Evolutionary conservation across 306 rosid genomes (phyloP).

Genomic region (Alnus rubra): DNA sequence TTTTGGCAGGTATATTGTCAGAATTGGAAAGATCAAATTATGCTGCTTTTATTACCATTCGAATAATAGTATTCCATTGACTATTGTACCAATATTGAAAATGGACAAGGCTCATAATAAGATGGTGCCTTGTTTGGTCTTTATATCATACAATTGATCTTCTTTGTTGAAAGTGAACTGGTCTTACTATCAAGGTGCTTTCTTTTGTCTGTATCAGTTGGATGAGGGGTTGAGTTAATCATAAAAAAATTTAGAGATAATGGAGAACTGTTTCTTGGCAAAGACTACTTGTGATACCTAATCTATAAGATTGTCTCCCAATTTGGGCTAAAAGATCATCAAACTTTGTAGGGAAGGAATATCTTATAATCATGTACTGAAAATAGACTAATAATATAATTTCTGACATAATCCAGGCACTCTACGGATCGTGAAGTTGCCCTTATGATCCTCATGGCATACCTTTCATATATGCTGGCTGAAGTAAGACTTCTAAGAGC

Average conservation of each 20-base stretch:
- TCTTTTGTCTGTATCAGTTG: constrained; percentile 3
- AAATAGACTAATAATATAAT: constrained; percentile 19
- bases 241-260: not conserved
- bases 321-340: constrained; percentile 3
- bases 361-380: constrained; percentile 8
- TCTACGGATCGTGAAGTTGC: constrained; percentile 98
- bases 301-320: not conserved
- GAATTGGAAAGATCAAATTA: constrained; percentile 9
- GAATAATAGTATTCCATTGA: constrained; percentile 7
- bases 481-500: constrained; percentile 66
- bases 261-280: not conserved
- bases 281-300: not conserved
- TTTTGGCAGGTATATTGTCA: constrained; percentile 70
- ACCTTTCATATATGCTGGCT: constrained; percentile 93
- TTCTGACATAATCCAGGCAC: constrained; percentile 62
- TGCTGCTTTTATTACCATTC: constrained; percentile 7
- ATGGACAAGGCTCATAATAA: not conserved
- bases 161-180: constrained; percentile 12
- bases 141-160: constrained; percentile 3
- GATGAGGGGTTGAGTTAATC: constrained; percentile 2
- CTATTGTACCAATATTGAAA: not conserved
- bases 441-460: constrained; percentile 98
- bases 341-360: constrained; percentile 1
- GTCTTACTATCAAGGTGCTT: not conserved
- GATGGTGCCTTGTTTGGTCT: not conserved